Percentiles rank a stretch among this genome's conserved stretches.
Conservation (phyloP, 805 yeast species). For the Nakazawaea wyomingensis region DNA sequence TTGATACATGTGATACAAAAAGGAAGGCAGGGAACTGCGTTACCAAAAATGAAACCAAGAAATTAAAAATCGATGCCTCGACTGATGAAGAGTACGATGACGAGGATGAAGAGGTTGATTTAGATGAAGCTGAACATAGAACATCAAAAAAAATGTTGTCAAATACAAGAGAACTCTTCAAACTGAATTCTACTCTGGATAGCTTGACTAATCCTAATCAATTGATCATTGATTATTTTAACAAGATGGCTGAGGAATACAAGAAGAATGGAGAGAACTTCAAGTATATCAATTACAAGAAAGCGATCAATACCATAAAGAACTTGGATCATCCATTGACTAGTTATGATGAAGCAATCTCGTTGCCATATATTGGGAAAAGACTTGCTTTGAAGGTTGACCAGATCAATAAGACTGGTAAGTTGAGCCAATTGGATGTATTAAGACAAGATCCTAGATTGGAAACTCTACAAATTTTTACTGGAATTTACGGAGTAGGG, state of each 20-base stretch:
- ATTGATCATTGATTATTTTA: slow-evolving; percentile 25
- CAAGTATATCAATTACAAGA: slow-evolving; percentile 35
- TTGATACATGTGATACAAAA: neutral
- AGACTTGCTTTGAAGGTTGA: slow-evolving; percentile 38
- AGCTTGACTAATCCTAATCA: slow-evolving; percentile 22
- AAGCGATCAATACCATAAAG: slow-evolving; percentile 36
- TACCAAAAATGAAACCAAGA: slow-evolving; percentile 2
- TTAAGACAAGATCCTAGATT: slow-evolving; percentile 19
- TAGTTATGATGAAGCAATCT: slow-evolving; percentile 32
- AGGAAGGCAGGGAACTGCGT: neutral
- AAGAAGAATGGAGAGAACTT: slow-evolving; percentile 29
- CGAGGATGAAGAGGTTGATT: slow-evolving; percentile 3
- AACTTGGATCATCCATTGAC: slow-evolving; percentile 24
- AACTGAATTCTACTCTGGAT: no score
- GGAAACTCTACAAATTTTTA: slow-evolving; percentile 27
- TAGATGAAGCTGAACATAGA: slow-evolving; percentile 6
- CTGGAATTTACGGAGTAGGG: slow-evolving; percentile 47
- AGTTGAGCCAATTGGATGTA: slow-evolving; percentile 17
- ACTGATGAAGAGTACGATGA: neutral
- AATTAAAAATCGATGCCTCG: neutral
- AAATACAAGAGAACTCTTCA: neutral
- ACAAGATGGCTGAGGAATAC: slow-evolving; percentile 27
- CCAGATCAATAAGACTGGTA: slow-evolving; percentile 37
- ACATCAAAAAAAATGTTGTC: slow-evolving; percentile 2
- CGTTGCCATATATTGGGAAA: slow-evolving; percentile 36